Conservation (phyloP, 1,284 basidiomycete genomes). For the Sporisorium scitamineum region DNA sequence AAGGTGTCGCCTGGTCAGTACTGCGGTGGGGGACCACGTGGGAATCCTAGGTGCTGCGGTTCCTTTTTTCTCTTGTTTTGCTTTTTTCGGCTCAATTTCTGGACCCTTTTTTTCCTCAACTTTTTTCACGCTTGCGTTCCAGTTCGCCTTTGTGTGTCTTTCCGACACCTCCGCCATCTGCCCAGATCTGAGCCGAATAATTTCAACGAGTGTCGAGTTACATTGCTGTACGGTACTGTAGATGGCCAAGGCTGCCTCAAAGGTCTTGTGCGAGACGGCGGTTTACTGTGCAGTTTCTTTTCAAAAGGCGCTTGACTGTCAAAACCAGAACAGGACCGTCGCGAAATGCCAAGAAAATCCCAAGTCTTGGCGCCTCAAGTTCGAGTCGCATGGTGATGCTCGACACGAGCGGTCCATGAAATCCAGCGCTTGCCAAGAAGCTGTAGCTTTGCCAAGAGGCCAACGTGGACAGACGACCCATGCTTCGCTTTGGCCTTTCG, state of each 20-base stretch:
- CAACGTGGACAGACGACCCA: slow-evolving; percentile 40
- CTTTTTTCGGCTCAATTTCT: neutral
- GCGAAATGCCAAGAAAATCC: slow-evolving; percentile 13
- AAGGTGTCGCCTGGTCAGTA: slow-evolving; percentile 83
- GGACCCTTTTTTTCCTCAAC: neutral
- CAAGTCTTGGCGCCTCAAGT: slow-evolving; percentile 12
- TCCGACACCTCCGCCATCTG: too few relatives aligned
- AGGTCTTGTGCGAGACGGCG: too few relatives aligned
- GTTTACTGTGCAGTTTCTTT: neutral
- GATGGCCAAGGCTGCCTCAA: too few relatives aligned
- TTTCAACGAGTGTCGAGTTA: too few relatives aligned
- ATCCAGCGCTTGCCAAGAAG: slow-evolving; percentile 22
- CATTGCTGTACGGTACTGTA: too few relatives aligned
- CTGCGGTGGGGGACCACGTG: slow-evolving; percentile 85
- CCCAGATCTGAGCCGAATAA: neutral
- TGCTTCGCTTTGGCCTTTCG: neutral
- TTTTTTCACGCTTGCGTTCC: neutral
- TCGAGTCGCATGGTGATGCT: slow-evolving; percentile 12
- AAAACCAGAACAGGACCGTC: neutral
- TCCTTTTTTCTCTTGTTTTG: slow-evolving; percentile 67
- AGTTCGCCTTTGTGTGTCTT: neutral
- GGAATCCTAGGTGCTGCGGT: slow-evolving; percentile 85
- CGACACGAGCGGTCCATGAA: slow-evolving; percentile 7
- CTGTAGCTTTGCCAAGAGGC: slow-evolving; percentile 30
- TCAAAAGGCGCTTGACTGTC: neutral